phyloP scores from a whole-genome alignment of 306 rosid genomes.

The Quercus parvula region DNA sequence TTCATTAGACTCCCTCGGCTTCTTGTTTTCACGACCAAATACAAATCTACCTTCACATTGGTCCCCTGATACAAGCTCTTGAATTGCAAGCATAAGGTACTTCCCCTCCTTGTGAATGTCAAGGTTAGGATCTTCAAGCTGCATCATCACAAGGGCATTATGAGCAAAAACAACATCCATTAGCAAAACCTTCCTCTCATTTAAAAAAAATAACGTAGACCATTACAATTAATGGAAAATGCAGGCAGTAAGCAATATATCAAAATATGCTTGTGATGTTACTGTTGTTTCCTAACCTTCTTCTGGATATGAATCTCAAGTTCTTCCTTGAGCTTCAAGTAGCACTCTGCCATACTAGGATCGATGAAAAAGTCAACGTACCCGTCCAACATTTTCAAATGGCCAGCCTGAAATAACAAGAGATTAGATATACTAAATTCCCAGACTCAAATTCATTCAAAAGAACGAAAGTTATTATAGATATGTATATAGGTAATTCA shows the following conservation, averaged over 20 bases:
- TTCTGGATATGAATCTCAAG: slow-evolving; percentile 72
- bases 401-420: slow-evolving; percentile 63
- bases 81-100: slow-evolving; percentile 80
- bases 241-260: slow-evolving; percentile 9
- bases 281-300: slow-evolving; percentile 56
- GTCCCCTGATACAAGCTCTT: slow-evolving; percentile 82
- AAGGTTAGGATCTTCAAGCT: slow-evolving; percentile 80
- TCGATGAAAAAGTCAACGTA: slow-evolving; percentile 89
- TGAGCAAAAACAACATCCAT: not conserved
- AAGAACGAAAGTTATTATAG: not conserved
- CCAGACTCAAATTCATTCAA: not conserved
- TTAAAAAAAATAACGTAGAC: not conserved
- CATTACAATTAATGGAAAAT: not conserved
- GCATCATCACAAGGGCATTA: slow-evolving; percentile 28
- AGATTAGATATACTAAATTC: slow-evolving; percentile 9
- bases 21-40: slow-evolving; percentile 82
- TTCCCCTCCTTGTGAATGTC: slow-evolving; percentile 92
- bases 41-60: slow-evolving; percentile 97
- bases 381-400: slow-evolving; percentile 87
- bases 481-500: slow-evolving; percentile 28
- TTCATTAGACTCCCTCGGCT: slow-evolving; percentile 46
- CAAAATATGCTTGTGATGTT: slow-evolving; percentile 4
- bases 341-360: slow-evolving; percentile 87
- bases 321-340: slow-evolving; percentile 82
- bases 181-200: not conserved